Base-by-base conservation (phyloP, 2,329 filamentous ascomycete species). In the Exophiala aquamarina region DNA sequence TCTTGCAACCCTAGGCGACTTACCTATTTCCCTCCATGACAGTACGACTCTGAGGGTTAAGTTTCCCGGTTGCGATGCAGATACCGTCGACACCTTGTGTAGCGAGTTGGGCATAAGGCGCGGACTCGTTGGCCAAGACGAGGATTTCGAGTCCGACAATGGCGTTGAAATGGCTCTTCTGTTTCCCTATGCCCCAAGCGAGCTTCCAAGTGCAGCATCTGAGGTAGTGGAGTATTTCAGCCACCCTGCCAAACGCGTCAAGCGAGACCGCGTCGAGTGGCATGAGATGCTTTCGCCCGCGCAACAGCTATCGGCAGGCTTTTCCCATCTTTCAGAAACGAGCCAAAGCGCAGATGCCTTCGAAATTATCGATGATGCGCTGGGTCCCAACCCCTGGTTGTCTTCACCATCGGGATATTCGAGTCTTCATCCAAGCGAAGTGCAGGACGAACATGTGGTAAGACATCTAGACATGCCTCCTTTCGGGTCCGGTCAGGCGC, bases 21-120 rank as follows among this genome's bases (percentile, higher is more conserved):
- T 98, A 15, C 90, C 92, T 0, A 81, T 97, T 26, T 76, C 81
- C 0, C 77, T 95, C 42, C 81, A 89, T 44, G 77, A 79, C 29
- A 73, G 78, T 26, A 81, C 81, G 2, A 78, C 81, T 0, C 71
- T 96, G 3, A 83, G 90, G 26, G 83, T 97, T 2, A 85, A 90
- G 21, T 97, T 98, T 62, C 90, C 91, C 0, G 93, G 93, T 3
- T 91, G 93, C 52, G 92, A 97, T 61, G 83, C 83, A 1, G 81
- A 84, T 13, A 88, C 87, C 0, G 86, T 95, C 0, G 89, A 95
- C 63, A 75, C 77, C 3, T 77, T 98, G 1, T 96, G 91, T 64
- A 82, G 89, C 37, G 93, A 98, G 64, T 77, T 95, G 9, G 87
- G 86, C n/a, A 77, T 98, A 6, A 82, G 84, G 53, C 79, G 89